phyloP scores from a whole-genome alignment of 2,329 filamentous ascomycete species.

The Pseudocercospora vitis region DNA sequence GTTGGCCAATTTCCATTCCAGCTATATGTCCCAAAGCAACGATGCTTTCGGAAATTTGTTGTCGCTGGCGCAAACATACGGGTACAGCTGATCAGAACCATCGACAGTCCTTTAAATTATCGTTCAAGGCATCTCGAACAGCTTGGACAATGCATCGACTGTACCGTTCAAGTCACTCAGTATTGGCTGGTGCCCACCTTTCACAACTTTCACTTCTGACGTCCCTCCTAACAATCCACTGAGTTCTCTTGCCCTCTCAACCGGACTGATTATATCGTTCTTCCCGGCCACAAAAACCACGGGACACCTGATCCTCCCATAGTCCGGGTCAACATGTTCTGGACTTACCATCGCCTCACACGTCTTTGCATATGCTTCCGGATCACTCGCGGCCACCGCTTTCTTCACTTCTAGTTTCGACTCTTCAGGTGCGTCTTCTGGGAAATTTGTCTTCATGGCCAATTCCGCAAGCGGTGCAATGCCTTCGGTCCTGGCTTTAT shows the following conservation, averaged over 20 bases:
- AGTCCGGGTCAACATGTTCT: constrained; percentile 13
- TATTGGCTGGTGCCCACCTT: constrained; percentile 19
- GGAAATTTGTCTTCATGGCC: constrained; percentile 13
- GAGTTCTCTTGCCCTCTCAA: constrained; percentile 6
- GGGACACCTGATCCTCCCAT: constrained; percentile 11
- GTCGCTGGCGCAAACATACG: constrained; percentile 13
- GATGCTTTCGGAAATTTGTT: constrained; percentile 17
- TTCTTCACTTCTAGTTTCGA: background rate
- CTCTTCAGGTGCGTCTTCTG: constrained; percentile 5
- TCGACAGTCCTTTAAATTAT: background rate
- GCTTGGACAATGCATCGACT: background rate
- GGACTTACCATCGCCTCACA: constrained; percentile 15
- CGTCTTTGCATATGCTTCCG: constrained; percentile 16
- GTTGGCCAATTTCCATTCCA: constrained; percentile 10
- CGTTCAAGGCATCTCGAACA: constrained; percentile 5
- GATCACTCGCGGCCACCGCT: constrained; percentile 11
- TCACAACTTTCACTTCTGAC: constrained; percentile 7
- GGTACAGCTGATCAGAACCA: background rate
- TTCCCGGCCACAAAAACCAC: constrained; percentile 12
- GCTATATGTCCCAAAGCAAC: constrained; percentile 1
- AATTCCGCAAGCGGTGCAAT: constrained; percentile 9
- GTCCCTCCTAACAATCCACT: constrained; percentile 8
- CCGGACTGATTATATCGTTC: constrained; percentile 15
- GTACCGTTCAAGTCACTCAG: constrained; percentile 14
- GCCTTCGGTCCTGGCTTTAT: constrained; percentile 11